A percentile compares a stretch with the other conserved stretches of the same genome.
phyloP scores from a whole-genome alignment of 352 stramenopile species.

The Pythium volutum region DNA sequence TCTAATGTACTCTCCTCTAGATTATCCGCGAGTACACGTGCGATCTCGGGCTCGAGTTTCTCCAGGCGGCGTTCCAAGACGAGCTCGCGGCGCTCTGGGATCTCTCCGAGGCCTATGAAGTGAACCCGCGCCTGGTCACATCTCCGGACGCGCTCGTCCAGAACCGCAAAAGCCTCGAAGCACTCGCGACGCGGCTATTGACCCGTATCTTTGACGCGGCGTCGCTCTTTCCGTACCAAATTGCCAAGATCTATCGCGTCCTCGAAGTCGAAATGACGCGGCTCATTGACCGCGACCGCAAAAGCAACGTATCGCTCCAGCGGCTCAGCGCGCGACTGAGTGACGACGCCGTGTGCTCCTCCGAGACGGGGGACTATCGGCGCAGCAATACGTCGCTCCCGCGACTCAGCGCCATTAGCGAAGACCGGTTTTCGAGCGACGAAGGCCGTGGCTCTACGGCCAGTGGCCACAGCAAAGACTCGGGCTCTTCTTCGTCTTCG shows the following conservation, averaged over 20 bases:
- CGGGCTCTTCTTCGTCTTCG: too few species aligned
- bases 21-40: slow-evolving; percentile 78
- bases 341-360: not conserved
- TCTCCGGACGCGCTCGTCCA: slow-evolving; percentile 37
- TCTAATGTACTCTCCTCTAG: slow-evolving; percentile 20
- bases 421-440: slow-evolving; percentile 37
- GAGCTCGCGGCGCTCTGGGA: slow-evolving; percentile 53
- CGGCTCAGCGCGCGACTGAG: slow-evolving; percentile 32
- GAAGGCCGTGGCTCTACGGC: slow-evolving; percentile 23
- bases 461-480: slow-evolving; percentile 2
- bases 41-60: slow-evolving; percentile 61
- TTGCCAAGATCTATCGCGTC: slow-evolving; percentile 75
- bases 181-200: slow-evolving; percentile 48
- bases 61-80: slow-evolving; percentile 52
- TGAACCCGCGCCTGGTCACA: slow-evolving; percentile 54
- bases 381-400: slow-evolving; percentile 38
- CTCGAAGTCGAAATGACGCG: slow-evolving; percentile 70
- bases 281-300: slow-evolving; percentile 59
- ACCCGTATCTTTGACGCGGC: slow-evolving; percentile 45
- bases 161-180: slow-evolving; percentile 56
- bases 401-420: slow-evolving; percentile 52
- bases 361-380: not conserved
- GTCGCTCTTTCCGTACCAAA: slow-evolving; percentile 64
- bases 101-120: slow-evolving; percentile 46
- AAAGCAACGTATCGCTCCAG: slow-evolving; percentile 36